Evolutionary conservation across 495 filamentous ascomycete species (phyloP).

Genomic region (Venustampulla echinocandica): DNA sequence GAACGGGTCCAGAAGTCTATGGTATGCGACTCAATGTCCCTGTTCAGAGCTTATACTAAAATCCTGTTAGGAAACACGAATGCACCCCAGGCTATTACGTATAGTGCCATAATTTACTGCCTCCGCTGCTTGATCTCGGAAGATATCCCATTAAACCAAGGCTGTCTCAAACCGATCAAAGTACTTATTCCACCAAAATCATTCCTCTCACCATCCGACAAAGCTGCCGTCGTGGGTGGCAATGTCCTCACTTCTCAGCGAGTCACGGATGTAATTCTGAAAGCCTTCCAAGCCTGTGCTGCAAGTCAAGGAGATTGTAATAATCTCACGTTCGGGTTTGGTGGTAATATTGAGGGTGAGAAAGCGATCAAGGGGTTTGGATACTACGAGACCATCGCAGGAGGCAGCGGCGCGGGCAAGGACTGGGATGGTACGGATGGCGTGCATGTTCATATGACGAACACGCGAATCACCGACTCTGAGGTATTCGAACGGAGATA

Average conservation of each 20-base stretch:
- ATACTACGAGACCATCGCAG: conserved; percentile 97
- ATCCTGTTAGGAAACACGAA: conserved; percentile 59
- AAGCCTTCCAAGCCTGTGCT: conserved; percentile 82
- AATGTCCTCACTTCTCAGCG: conserved; percentile 90
- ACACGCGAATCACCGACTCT: conserved; percentile 91
- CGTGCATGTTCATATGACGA: conserved; percentile 98
- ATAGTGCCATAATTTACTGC: conserved; percentile 94
- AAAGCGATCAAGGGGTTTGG: conserved; percentile 68
- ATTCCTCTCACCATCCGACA: conserved; percentile 77
- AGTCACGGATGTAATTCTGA: conserved; percentile 89
- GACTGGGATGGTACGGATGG: conserved; percentile 84
- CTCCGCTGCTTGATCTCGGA: conserved; percentile 85
- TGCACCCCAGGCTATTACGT: conserved; percentile 88
- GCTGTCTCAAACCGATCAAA: conserved; percentile 79
- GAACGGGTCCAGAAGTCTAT: conserved; percentile 90
- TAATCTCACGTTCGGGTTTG: conserved; percentile 79
- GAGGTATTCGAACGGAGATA: conserved; percentile 96
- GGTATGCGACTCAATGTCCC: conserved; percentile 31
- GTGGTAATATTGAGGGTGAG: conserved; percentile 61
- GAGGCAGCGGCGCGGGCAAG: conserved; percentile 80
- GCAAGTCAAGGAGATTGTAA: conserved; percentile 91
- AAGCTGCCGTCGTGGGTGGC: conserved; percentile 88
- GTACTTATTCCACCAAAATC: conserved; percentile 76
- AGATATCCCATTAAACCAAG: conserved; percentile 95
- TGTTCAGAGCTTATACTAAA: background rate